These are phyloP conservation scores for Sphagnum magellanicum DNA, from an alignment of 228 moss, liverwort and hornwort genomes.

Conservation along the genomic window DNA sequence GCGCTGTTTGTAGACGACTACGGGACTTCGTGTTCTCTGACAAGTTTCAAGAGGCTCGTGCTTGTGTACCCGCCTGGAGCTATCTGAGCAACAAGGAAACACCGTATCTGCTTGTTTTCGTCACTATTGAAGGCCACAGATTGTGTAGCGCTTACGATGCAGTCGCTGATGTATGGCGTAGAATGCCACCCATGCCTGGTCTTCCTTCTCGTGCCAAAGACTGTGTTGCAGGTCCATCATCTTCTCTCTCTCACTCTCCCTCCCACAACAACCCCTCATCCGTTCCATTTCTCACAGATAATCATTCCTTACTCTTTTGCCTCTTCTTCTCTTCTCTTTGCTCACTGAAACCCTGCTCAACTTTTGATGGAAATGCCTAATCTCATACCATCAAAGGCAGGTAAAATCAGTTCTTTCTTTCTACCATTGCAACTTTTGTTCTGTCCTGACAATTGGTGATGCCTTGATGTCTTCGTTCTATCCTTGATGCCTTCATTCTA, in stretches of 20 bases:
- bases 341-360: too few relatives aligned
- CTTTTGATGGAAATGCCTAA: too few relatives aligned
- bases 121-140: conserved; percentile 22
- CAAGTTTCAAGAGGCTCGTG: conserved; percentile 27
- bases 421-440: too few relatives aligned
- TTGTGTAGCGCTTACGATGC: conserved; percentile 37
- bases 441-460: too few relatives aligned
- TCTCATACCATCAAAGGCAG: too few relatives aligned
- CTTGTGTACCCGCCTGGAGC: conserved; percentile 24
- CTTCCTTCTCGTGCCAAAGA: conserved; percentile 29
- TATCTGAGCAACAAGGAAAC: conserved; percentile 7
- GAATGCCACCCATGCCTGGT: conserved; percentile 41
- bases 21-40: conserved; percentile 29
- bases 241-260: background rate
- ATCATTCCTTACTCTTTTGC: too few relatives aligned
- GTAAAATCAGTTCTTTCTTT: too few relatives aligned
- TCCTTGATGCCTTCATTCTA: too few relatives aligned
- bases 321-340: too few relatives aligned
- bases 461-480: too few relatives aligned
- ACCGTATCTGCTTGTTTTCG: conserved; percentile 33
- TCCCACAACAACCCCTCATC: too few relatives aligned
- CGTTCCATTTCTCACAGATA: too few relatives aligned
- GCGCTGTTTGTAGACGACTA: conserved; percentile 21
- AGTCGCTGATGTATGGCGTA: conserved; percentile 17
- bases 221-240: conserved; percentile 33